Conservation (phyloP, 148 eudicot genomes). For the Rhododendron molle region DNA sequence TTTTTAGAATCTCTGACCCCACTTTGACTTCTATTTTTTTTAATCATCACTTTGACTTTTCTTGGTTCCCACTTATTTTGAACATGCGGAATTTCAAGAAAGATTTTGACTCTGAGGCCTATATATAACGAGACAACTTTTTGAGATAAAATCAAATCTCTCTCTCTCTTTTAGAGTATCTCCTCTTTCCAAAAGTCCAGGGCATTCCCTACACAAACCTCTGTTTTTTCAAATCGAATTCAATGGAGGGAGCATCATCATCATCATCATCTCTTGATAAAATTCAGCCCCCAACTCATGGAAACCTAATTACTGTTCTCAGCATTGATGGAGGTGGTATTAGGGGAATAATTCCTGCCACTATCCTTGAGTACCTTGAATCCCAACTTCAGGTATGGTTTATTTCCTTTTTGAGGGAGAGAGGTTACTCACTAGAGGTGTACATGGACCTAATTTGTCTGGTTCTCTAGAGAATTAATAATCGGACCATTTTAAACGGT, state of each 20-base stretch:
- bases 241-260: not conserved
- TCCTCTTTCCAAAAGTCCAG: not conserved
- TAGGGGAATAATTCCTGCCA: constrained; percentile 46
- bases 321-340: constrained; percentile 48
- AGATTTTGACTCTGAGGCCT: not conserved
- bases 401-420: not conserved
- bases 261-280: not conserved
- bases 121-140: not conserved
- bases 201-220: not conserved
- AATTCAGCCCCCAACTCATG: constrained; percentile 10
- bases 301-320: constrained; percentile 12
- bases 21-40: no score
- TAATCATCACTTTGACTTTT: no score
- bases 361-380: constrained; percentile 40
- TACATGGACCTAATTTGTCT: no score
- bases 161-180: not conserved
- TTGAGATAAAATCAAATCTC: not conserved
- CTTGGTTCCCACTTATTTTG: no score
- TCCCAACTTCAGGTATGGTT: constrained; percentile 37
- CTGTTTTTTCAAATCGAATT: not conserved
- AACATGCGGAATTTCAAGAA: not conserved
- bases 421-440: no score
- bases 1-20: no score
- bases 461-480: no score
- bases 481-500: no score